Evolutionary conservation across 305 asterid genomes (phyloP).

Genomic region (Rubia balearica): DNA sequence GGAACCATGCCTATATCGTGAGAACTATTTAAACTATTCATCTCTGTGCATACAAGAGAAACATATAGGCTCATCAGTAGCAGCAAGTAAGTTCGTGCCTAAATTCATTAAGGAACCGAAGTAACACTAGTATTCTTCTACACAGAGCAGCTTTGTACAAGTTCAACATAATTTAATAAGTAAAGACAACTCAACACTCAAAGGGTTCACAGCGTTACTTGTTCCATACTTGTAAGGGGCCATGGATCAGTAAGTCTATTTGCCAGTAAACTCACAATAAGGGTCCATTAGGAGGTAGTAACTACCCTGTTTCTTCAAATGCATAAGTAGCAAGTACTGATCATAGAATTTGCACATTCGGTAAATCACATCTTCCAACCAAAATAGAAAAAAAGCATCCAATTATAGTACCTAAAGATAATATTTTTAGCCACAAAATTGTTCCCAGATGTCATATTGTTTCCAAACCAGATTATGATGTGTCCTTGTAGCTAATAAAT

Average conservation of each 20-base stretch:
- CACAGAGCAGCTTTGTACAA: slow-evolving; percentile 40
- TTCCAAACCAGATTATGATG: no score
- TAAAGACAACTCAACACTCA: background rate
- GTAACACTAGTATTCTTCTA: slow-evolving; percentile 36
- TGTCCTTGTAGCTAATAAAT: no score
- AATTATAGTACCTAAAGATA: background rate
- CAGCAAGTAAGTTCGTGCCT: background rate
- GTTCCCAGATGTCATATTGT: background rate
- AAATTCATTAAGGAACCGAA: background rate
- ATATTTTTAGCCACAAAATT: background rate
- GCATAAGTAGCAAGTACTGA: background rate
- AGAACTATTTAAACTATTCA: background rate
- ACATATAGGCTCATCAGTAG: background rate
- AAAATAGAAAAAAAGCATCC: background rate
- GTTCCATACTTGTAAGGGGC: background rate
- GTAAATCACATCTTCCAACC: background rate
- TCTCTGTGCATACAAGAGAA: background rate
- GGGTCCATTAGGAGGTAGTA: background rate
- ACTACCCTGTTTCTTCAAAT: background rate
- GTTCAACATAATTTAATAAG: slow-evolving; percentile 11
- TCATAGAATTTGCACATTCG: background rate
- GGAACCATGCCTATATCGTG: background rate
- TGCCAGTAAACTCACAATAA: background rate
- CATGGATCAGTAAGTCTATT: background rate
- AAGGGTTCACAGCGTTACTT: background rate